phyloP scores from a whole-genome alignment of 352 stramenopile species.

The Globisporangium nagaii region DNA sequence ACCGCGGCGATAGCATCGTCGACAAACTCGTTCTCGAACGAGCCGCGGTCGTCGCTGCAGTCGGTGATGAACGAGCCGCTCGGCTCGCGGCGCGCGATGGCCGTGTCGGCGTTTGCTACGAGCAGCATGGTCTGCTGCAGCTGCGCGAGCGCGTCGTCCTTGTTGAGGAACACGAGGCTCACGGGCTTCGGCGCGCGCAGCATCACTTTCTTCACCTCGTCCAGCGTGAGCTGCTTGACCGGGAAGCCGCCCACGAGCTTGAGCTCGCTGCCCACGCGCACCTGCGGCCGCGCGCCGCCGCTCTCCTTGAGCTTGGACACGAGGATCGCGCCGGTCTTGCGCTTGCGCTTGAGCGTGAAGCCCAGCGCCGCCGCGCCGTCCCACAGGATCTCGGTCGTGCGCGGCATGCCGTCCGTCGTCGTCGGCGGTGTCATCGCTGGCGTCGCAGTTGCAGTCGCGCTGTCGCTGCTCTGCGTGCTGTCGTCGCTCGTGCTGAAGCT shows the following conservation, averaged over 20 bases:
- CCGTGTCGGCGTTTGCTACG: background rate
- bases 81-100: background rate
- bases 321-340: conserved; percentile 54
- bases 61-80: conserved; percentile 35
- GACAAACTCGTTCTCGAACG: conserved; percentile 32
- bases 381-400: conserved; percentile 71
- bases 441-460: background rate
- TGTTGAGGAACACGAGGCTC: conserved; percentile 75
- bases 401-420: conserved; percentile 13
- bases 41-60: conserved; percentile 24
- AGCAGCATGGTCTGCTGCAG: conserved; percentile 20
- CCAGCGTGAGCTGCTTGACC: conserved; percentile 57
- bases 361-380: conserved; percentile 39
- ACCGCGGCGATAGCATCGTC: conserved; percentile 6
- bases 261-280: conserved; percentile 64
- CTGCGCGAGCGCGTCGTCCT: conserved; percentile 17
- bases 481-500: conserved; percentile 8
- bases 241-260: conserved; percentile 74
- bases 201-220: conserved; percentile 79
- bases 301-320: conserved; percentile 48
- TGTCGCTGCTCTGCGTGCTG: background rate
- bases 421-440: background rate
- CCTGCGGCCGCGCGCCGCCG: conserved; percentile 17
- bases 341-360: conserved; percentile 77
- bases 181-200: conserved; percentile 64